These are phyloP conservation scores for Aureobasidium sp. DNA, from an alignment of 2,329 filamentous ascomycete species.

Conservation along the genomic window DNA sequence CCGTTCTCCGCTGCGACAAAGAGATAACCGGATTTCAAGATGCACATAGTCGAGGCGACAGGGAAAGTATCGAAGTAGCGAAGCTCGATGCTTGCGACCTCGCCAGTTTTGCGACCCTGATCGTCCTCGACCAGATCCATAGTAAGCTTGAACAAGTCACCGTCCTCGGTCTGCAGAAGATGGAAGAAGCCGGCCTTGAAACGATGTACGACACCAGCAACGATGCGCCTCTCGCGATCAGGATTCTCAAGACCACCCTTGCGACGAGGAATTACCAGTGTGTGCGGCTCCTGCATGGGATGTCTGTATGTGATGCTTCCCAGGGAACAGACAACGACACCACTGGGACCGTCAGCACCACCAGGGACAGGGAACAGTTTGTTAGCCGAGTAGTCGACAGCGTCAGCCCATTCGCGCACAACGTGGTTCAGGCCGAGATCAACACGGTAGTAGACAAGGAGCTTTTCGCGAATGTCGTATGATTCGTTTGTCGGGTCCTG, in stretches of 20 bases:
- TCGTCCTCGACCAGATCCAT: slow-evolving; percentile 83
- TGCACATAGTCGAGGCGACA: slow-evolving; percentile 76
- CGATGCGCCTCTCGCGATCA: slow-evolving; percentile 76
- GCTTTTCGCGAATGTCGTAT: slow-evolving; percentile 73
- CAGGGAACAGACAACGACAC: slow-evolving; percentile 88
- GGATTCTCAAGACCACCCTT: slow-evolving; percentile 87
- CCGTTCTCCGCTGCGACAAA: slow-evolving; percentile 89
- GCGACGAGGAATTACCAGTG: slow-evolving; percentile 79
- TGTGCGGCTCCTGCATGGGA: slow-evolving; percentile 83
- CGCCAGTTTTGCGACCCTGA: slow-evolving; percentile 66
- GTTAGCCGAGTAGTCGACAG: slow-evolving; percentile 80
- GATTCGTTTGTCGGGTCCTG: slow-evolving; percentile 83
- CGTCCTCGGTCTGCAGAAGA: slow-evolving; percentile 88
- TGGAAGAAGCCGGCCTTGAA: slow-evolving; percentile 95
- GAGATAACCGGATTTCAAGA: slow-evolving; percentile 90
- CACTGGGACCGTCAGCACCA: slow-evolving; percentile 85
- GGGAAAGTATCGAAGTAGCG: slow-evolving; percentile 98
- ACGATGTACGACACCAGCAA: slow-evolving; percentile 94
- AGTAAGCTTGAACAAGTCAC: slow-evolving; percentile 95
- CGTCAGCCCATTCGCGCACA: slow-evolving; percentile 90
- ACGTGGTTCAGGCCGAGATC: slow-evolving; percentile 96
- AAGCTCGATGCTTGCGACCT: slow-evolving; percentile 77
- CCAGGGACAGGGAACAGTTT: slow-evolving; percentile 93
- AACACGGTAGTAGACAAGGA: slow-evolving; percentile 93
- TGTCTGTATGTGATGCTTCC: slow-evolving; percentile 97